Evolutionary conservation across 1,139 yeast genomes (phyloP), one percentile per base, ranked within the genome.

Genomic region (Schwanniomyces etchellsii): DNA sequence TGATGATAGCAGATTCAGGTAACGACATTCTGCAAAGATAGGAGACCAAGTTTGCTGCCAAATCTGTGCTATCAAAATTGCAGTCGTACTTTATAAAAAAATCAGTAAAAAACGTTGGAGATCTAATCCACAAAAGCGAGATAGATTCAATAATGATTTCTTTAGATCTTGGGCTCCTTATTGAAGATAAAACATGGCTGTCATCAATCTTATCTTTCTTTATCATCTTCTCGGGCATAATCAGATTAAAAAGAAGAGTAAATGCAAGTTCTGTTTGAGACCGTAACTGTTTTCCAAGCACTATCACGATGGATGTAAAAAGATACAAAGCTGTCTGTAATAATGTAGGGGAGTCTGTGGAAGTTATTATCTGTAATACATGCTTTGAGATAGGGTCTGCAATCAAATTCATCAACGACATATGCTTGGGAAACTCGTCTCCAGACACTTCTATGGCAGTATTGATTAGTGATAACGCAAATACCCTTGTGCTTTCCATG

Each of bases 21-120:
- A 83, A 69, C 0, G 95, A 78, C 26, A 85, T 63, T 32, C 81
- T 72, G 38, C 95, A 79, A 32, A 93, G 65, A 33, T 81, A 75
- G 29, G 81, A 81, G 30, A 91, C 55, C 16, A 84, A 60, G 27
- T 75, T 74, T 15, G 71, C 72, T n/a, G 94, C 70, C 35, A 93
- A 59, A 52, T 93, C 96, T 2, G 82, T 71, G 41, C 93, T 74
- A 39, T 88, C 95, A 41, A 88, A 80, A 48, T 88, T 93, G 56
- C 97, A 91, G 55, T 93, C 98, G 50, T 79, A 93, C 35, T 81
- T 81, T 33, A 84, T 79, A 50, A 83, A 91, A 25, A 88, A 56
- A 29, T 77, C 73, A 9, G 89, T 75, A 53, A 89, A 88, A 37
- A 86, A 81, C 3, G 74, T 60, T 2, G 95, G 93, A 1, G 85